Percentiles rank a stretch among this genome's conserved stretches.
Evolutionary conservation across 192 early-diverging fungal species (phyloP).

Genomic region (Allomyces macrogynus): DNA sequence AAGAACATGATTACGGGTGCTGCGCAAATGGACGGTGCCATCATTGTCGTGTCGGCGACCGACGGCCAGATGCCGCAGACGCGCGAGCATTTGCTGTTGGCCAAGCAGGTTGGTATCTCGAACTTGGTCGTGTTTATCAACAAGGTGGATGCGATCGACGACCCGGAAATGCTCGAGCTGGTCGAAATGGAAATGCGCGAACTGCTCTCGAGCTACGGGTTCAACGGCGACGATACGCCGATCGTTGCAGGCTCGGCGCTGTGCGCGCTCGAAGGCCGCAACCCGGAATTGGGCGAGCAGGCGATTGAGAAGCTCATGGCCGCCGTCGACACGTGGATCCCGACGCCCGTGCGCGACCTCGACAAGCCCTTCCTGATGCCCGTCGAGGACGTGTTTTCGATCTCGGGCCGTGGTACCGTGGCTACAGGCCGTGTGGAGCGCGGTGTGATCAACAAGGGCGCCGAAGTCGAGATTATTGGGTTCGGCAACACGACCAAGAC

Average conservation of each 20-base stretch:
- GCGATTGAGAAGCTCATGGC: conserved; percentile 80
- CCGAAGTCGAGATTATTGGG: conserved; percentile 92
- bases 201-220: conserved; percentile 73
- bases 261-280: conserved; percentile 78
- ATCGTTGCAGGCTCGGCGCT: conserved; percentile 85
- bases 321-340: conserved; percentile 78
- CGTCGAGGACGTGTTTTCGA: conserved; percentile 95
- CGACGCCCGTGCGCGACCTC: conserved; percentile 74
- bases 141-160: conserved; percentile 94
- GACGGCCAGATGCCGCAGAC: conserved; percentile 99
- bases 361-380: conserved; percentile 99
- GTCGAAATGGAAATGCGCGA: conserved; percentile 99
- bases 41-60: conserved; percentile 93
- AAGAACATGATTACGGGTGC: conserved; percentile 99
- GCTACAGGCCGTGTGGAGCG: conserved; percentile 88
- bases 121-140: conserved; percentile 93
- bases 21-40: conserved; percentile 94
- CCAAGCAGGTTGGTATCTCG: conserved; percentile 85
- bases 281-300: conserved; percentile 76
- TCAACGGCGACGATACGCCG: conserved; percentile 74
- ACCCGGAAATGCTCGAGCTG: conserved; percentile 92
- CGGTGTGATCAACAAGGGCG: conserved; percentile 77
- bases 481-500: conserved; percentile 76
- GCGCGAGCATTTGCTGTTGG: conserved; percentile 89
- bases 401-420: conserved; percentile 93